Percentiles rank a stretch among this genome's conserved stretches.
phyloP scores from a whole-genome alignment of 352 stramenopile species.

The Phytophthora agathidicida region DNA sequence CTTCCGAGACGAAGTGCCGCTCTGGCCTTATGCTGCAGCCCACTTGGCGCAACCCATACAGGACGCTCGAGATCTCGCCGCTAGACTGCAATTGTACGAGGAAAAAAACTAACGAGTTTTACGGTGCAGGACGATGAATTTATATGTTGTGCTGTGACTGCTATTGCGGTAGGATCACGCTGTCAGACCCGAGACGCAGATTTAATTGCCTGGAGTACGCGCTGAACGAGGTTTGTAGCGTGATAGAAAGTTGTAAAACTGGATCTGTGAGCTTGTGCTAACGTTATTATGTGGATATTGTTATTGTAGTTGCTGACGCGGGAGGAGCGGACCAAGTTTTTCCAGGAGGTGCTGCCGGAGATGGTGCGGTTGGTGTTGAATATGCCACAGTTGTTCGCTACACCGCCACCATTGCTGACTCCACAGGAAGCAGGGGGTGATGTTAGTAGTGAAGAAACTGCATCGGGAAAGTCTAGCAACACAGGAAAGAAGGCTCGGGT shows the following conservation, averaged over 20 bases:
- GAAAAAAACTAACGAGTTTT: background rate
- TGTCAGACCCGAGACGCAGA: conserved; percentile 26
- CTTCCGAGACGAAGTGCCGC: conserved; percentile 46
- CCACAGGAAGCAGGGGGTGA: conserved; percentile 18
- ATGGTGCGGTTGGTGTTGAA: conserved; percentile 55
- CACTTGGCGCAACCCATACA: conserved; percentile 52
- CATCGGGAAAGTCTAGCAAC: background rate
- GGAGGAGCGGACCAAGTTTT: conserved; percentile 42
- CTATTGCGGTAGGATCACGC: conserved; percentile 31
- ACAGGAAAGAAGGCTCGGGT: conserved; percentile 11
- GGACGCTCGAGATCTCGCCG: conserved; percentile 37
- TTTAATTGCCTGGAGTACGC: conserved; percentile 50
- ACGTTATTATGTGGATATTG: background rate
- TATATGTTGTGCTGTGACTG: conserved; percentile 11
- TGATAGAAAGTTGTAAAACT: background rate
- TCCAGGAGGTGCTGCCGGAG: conserved; percentile 49
- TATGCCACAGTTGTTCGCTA: conserved; percentile 56
- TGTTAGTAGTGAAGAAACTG: background rate
- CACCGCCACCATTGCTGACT: conserved; percentile 43
- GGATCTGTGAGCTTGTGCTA: background rate
- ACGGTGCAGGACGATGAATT: background rate
- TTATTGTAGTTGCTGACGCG: conserved; percentile 43
- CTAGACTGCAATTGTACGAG: conserved; percentile 52
- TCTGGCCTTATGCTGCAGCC: conserved; percentile 75
- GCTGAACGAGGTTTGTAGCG: conserved; percentile 35